A percentile compares a stretch with the other conserved stretches of the same genome.
Conservation (phyloP, 768 basidiomycete species). For the Xerocomellus chrysenteron region DNA sequence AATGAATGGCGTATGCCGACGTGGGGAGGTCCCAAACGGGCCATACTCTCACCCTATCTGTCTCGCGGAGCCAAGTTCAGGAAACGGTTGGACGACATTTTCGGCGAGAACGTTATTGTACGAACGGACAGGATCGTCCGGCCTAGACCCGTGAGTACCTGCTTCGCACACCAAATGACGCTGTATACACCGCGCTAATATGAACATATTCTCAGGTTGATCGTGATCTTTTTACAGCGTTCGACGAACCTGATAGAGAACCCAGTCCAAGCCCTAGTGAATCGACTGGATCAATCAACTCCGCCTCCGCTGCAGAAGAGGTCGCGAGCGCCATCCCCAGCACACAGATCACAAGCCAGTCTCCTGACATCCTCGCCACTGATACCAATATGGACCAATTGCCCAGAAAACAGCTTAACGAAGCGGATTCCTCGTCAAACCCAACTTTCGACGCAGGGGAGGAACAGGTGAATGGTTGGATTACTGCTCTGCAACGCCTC, state of each 20-base stretch:
- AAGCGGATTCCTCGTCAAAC: not conserved
- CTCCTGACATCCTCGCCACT: slow-evolving; percentile 4
- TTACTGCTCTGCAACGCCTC: slow-evolving; percentile 29
- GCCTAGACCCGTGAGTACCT: slow-evolving; percentile 20
- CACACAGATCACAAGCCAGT: slow-evolving; percentile 21
- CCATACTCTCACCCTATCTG: slow-evolving; percentile 11
- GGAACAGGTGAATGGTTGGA: slow-evolving; percentile 19
- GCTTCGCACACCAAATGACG: not conserved
- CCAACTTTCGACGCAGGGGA: not conserved
- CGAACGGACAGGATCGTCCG: slow-evolving; percentile 22
- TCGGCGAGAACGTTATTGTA: slow-evolving; percentile 21
- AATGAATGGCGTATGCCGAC: not conserved
- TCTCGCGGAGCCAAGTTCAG: slow-evolving; percentile 23
- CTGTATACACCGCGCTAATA: not conserved
- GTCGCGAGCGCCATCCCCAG: slow-evolving; percentile 7
- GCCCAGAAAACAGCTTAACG: not conserved
- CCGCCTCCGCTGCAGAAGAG: slow-evolving; percentile 4
- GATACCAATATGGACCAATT: not conserved
- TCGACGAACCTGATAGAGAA: slow-evolving; percentile 9
- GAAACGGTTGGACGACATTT: slow-evolving; percentile 15
- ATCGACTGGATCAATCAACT: not conserved
- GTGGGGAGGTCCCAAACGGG: not conserved
- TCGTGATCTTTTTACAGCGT: slow-evolving; percentile 2
- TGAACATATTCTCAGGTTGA: slow-evolving; percentile 9
- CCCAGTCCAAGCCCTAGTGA: not conserved